Evolutionary conservation across 2,329 filamentous ascomycete species (phyloP), one percentile per base, ranked within the genome.

Genomic region (Leptographium wingfieldii): DNA sequence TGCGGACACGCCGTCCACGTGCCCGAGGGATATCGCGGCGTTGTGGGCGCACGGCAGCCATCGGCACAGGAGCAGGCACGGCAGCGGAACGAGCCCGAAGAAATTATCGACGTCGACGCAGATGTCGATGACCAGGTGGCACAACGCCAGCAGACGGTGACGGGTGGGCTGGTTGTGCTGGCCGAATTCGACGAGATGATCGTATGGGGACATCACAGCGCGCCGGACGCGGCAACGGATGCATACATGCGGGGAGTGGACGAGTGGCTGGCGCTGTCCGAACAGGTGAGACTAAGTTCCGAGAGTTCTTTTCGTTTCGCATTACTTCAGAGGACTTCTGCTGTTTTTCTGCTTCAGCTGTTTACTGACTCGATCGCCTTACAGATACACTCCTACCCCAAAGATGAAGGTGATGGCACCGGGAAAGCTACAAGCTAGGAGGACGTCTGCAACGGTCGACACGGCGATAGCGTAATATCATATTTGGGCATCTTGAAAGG

Each of bases 161-260:
- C 80, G 1, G 80, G 83, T 11, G 77, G 76, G 25, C 73, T 92
- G 65, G 79, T 87, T 57, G 76, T 82, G 52, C 76, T 84, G 25
- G 84, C 83, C 1, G 77, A 77, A 19, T 96, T 96, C 68, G 83
- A 90, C 7, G 78, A 87, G 59, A 70, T 96, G 57, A 73, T 90
- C 3, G 79, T 96, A n/a, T 97, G 92, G 92, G 85, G 82, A 0
- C 91, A 96, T 70, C 91, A 94, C 65, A 72, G 74, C 1, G 66
- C 82, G 56, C 84, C 84, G 6, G 83, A 86, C 62, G 77, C 77
- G 0, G 76, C 77, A 33, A 73, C 74, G 6, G 90, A 96, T 72
- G 76, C 80, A 1, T 94, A 90, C 69, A 76, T 89, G 5, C 86
- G 87, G 69, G 84, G 86, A 0, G 74, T 95, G 52, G 80, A 86